A percentile compares a stretch with the other conserved stretches of the same genome.
Evolutionary conservation across 2,329 filamentous ascomycete species (phyloP).

Genomic region (Aspergillus texensis): DNA sequence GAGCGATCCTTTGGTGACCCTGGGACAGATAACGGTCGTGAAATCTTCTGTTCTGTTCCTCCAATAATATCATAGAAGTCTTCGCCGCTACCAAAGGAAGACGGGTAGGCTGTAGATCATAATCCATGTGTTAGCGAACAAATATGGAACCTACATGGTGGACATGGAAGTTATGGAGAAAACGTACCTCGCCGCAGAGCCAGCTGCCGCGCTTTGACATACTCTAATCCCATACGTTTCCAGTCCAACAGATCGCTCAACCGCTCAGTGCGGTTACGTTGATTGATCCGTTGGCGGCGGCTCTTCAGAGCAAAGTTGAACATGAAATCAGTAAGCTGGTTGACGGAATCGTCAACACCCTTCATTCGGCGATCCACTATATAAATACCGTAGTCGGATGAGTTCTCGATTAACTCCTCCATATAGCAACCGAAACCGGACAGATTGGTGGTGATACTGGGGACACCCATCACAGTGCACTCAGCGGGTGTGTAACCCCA

Average conservation of each 20-base stretch:
- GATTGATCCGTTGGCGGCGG: conserved; percentile 95
- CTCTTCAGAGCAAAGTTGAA: conserved; percentile 93
- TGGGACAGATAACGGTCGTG: conserved; percentile 88
- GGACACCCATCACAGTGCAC: conserved; percentile 98
- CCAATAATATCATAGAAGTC: conserved; percentile 90
- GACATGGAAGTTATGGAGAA: background rate
- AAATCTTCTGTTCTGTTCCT: conserved; percentile 92
- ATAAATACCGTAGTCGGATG: conserved; percentile 97
- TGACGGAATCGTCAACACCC: conserved; percentile 95
- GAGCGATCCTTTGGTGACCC: conserved; percentile 87
- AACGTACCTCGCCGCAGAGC: conserved; percentile 70
- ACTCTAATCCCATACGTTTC: conserved; percentile 99
- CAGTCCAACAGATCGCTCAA: conserved; percentile 94
- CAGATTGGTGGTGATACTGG: conserved; percentile 95
- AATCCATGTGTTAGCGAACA: conserved; percentile 17
- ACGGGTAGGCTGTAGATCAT: conserved; percentile 71
- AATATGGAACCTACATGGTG: background rate
- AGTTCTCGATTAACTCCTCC: conserved; percentile 98
- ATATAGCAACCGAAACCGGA: conserved; percentile 99
- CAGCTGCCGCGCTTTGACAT: conserved; percentile 94
- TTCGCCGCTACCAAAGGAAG: conserved; percentile 74
- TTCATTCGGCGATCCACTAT: conserved; percentile 95
- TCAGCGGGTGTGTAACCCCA: conserved; percentile 99
- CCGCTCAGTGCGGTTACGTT: conserved; percentile 93
- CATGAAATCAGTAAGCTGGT: conserved; percentile 91